phyloP scores from a whole-genome alignment of 2,329 filamentous ascomycete species.

The Gaeumannomyces sp. region DNA sequence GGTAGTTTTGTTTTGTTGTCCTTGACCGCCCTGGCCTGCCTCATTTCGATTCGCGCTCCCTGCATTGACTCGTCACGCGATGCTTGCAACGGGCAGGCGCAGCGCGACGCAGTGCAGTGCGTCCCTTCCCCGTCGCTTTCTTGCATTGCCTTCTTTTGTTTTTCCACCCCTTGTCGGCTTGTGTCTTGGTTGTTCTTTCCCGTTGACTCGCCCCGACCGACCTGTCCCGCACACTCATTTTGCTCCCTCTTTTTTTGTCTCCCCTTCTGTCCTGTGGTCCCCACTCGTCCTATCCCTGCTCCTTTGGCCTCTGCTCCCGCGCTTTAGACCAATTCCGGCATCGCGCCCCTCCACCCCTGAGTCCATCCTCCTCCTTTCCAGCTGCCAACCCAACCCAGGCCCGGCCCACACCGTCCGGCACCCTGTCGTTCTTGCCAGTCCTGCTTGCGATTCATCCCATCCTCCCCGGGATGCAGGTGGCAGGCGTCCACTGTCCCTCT shows the following conservation, averaged over 20 bases:
- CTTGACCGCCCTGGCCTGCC: not conserved
- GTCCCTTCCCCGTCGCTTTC: not conserved
- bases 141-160: not conserved
- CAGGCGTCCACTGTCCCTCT: not conserved
- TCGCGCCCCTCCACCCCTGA: not conserved
- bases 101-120: not conserved
- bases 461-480: too few relatives aligned
- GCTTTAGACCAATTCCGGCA: not conserved
- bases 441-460: not conserved
- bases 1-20: not conserved
- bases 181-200: not conserved
- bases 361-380: conserved; percentile 1
- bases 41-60: conserved; percentile 12
- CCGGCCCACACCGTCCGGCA: not conserved
- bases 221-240: too few relatives aligned
- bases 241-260: not conserved
- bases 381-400: not conserved
- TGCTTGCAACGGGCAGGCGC: not conserved
- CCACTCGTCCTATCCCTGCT: not conserved
- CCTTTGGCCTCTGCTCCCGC: not conserved
- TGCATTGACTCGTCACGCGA: conserved; percentile 13
- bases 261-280: not conserved
- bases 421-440: not conserved
- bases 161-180: not conserved
- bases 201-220: not conserved